Percentiles rank a stretch among this genome's conserved stretches.
These are phyloP conservation scores for Epichloe sibirici DNA, from an alignment of 2,329 filamentous ascomycete species.

Conservation along the genomic window DNA sequence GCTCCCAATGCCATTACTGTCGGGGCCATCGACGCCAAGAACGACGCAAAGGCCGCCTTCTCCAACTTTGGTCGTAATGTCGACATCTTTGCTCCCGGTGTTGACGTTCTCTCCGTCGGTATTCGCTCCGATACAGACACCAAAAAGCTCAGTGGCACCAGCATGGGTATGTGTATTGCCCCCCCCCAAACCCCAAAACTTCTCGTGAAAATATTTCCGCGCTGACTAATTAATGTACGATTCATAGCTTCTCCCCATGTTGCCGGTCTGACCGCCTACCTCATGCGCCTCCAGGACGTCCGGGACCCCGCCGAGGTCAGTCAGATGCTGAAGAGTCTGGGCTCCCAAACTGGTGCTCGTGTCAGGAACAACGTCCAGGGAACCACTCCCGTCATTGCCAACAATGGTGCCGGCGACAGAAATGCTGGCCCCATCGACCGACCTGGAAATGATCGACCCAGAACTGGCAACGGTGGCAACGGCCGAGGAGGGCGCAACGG, in stretches of 20 bases:
- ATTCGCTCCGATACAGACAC: conserved; percentile 35
- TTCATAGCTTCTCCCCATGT: conserved; percentile 50
- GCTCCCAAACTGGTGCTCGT: conserved; percentile 29
- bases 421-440: neutral
- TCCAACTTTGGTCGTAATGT: conserved; percentile 45
- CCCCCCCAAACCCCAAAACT: neutral
- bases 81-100: conserved; percentile 44
- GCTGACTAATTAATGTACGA: too few species aligned
- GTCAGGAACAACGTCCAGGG: conserved; percentile 28
- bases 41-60: conserved; percentile 37
- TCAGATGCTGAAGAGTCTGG: conserved; percentile 41
- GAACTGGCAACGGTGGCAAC: neutral
- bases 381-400: conserved; percentile 43
- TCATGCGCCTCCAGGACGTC: conserved; percentile 45
- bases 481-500: neutral
- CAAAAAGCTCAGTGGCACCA: conserved; percentile 38
- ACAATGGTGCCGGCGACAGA: conserved; percentile 33
- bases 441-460: neutral
- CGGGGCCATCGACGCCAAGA: conserved; percentile 42
- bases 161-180: conserved; percentile 33
- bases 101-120: conserved; percentile 39
- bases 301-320: conserved; percentile 24
- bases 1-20: conserved; percentile 46
- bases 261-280: conserved; percentile 54
- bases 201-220: neutral